Evolutionary conservation across 2,329 filamentous ascomycete genomes (phyloP).

Genomic region (Fusarium sp.): DNA sequence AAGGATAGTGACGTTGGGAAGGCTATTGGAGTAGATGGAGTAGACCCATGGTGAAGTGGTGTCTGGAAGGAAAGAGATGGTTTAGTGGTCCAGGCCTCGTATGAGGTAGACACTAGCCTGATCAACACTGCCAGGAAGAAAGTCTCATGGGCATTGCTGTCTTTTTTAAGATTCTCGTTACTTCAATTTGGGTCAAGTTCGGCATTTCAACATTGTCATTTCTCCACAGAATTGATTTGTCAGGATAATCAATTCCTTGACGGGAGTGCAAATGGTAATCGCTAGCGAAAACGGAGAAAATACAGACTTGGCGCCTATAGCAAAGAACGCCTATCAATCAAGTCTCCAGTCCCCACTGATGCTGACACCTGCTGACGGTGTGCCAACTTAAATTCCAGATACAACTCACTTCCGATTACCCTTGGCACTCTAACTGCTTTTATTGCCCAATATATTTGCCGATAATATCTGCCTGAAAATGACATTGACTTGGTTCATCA

Average conservation of each 20-base stretch:
- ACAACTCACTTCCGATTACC: background rate
- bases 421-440: fast-evolving
- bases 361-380: background rate
- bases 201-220: no score
- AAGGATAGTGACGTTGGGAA: slow-evolving; percentile 8
- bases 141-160: no score
- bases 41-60: background rate
- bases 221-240: no score
- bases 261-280: no score
- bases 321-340: background rate
- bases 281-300: no score
- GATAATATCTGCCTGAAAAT: background rate
- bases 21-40: background rate
- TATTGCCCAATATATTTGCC: no score
- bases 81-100: background rate
- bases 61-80: fast-evolving
- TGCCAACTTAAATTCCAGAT: no score
- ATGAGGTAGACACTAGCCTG: background rate
- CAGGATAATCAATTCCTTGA: no score
- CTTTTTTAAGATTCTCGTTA: no score
- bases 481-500: slow-evolving; percentile 56
- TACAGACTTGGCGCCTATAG: no score
- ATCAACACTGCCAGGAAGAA: background rate
- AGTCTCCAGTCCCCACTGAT: slow-evolving; percentile 5
- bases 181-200: no score